These are phyloP conservation scores for Manihot esculenta DNA, from an alignment of 441 rosid genomes.

Conservation along the genomic window DNA sequence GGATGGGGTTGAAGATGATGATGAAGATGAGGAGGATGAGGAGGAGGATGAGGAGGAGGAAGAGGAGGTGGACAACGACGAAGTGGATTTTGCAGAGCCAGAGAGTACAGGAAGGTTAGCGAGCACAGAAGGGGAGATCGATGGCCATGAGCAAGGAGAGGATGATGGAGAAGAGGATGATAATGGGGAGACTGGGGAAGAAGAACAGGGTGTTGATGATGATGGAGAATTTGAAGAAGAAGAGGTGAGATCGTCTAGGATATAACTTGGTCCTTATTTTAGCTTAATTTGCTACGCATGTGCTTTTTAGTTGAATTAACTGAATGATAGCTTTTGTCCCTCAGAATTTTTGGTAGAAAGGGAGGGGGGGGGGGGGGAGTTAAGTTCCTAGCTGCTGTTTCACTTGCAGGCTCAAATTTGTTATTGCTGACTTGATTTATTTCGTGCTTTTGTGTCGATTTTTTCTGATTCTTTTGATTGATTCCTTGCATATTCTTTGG, in stretches of 20 bases:
- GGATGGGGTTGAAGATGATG: neutral
- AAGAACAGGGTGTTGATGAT: constrained; percentile 54
- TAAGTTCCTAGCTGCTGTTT: neutral
- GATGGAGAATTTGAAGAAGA: constrained; percentile 55
- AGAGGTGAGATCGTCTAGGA: constrained; percentile 46
- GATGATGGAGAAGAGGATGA: constrained; percentile 58
- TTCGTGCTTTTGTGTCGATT: no score
- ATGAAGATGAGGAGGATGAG: constrained; percentile 27
- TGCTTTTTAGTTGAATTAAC: constrained; percentile 6
- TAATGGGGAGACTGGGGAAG: constrained; percentile 71
- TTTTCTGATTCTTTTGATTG: neutral
- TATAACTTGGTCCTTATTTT: neutral
- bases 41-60: constrained; percentile 51
- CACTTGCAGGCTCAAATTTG: neutral
- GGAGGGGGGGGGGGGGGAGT: no score
- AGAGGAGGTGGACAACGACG: constrained; percentile 63
- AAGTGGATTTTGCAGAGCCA: constrained; percentile 39
- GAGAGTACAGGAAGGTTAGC: constrained; percentile 43
- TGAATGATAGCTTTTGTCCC: neutral
- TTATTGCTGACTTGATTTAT: neutral
- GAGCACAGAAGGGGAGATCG: constrained; percentile 64
- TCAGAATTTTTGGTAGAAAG: no score
- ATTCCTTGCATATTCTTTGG: neutral
- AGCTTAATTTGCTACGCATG: neutral
- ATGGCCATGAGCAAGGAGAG: constrained; percentile 79